Evolutionary conservation across 2,329 filamentous ascomycete genomes (phyloP), one percentile per base, ranked within the genome.

Genomic region (Cladosporium sp.): DNA sequence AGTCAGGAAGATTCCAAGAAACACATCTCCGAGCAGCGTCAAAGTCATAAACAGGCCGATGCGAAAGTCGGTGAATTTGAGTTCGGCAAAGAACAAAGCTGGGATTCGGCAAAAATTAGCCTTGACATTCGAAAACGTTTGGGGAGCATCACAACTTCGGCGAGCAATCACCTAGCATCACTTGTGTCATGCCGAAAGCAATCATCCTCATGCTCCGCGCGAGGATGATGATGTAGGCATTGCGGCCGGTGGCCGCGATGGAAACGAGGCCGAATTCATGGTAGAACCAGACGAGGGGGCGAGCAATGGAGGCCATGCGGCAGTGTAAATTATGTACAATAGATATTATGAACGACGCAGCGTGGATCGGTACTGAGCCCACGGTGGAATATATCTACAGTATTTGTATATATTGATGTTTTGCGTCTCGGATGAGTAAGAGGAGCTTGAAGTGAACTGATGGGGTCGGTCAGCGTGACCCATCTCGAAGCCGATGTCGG

Each of bases 171-270:
- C 63, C 62, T 8, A 65, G 53, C 19, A 66, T 56, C 22, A 67
- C 51, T 3, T 57, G 51, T 44, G 60, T 64, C 2, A 62, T 60
- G 12, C 64, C 64, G 54, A 65, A 64, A 1, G 64, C 62, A 34
- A 66, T 56, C 64, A 67, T 67, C 15, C 64, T 63, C 24, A 61
- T 58, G 12, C 57, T 54, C n/a, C 80, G 69, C 5, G 72, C 70
- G 34, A 78, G 53, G 56, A 83, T 82, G 61, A 82, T 72, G 37
- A 81, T 68, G 60, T 70, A 75, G 43, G 77, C 77, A 69, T 82
- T 74, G 11, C 62, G 56, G 27, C 64, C 64, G 3, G 64, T 65
- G 12, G 56, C 55, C 29, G 61, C 56, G 43, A 66, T 62, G n/a
- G 59, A 59, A 6, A 43, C 56, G n/a, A 67, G 45, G 9, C 64